Base-by-base conservation (phyloP, 1,284 basidiomycete genomes). In the Bjerkandera adusta region DNA sequence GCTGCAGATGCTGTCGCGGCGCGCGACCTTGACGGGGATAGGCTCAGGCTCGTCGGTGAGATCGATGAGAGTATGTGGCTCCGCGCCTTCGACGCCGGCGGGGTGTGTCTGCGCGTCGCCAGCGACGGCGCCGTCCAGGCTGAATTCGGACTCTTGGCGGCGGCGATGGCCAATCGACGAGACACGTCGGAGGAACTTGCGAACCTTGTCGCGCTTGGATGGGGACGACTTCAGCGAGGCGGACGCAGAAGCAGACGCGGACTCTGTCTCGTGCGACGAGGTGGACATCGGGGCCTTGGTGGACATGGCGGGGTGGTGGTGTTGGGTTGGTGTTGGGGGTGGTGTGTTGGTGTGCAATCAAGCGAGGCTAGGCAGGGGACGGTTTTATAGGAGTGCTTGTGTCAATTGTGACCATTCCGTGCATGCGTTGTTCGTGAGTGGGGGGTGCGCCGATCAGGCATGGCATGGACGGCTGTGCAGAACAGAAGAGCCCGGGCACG, bases 381-480 rank as follows among this genome's bases (percentile, higher is more conserved):
- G 16, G 25, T 38, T 18, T 26, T 43, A 33, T 43, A 43, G 36
- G 3, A 25, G n/a, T 10, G 22, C n/a, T 25, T 38, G 22, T 25
- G 22, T 38, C 41, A 25, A 43, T 33, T 25, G 32, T 8, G 20
- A 32, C 10, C 13, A 10, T 15, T 43, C 20, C 29, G 1, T 34
- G 30, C 29, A 34, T 34, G 41, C 26, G 41, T 34, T 32, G 21
- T 12, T 32, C 18, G 41, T 13, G 11, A 21, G 41, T 25, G 4
- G 20, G 25, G 20, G 30, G n/a, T n/a, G 41, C 41, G 41, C 41
- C 41, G 41, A 43, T 43, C 41, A 43, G 24, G 41, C 41, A 43
- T 43, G 41, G 41, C 35, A n/a, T n/a, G n/a, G n/a, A n/a, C 30
- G 41, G 41, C 41, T 43, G 41, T 43, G 41, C 41, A 12, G 8